Conservation (phyloP, 495 filamentous ascomycete genomes). For the Staphylotrichum tortipilum region DNA sequence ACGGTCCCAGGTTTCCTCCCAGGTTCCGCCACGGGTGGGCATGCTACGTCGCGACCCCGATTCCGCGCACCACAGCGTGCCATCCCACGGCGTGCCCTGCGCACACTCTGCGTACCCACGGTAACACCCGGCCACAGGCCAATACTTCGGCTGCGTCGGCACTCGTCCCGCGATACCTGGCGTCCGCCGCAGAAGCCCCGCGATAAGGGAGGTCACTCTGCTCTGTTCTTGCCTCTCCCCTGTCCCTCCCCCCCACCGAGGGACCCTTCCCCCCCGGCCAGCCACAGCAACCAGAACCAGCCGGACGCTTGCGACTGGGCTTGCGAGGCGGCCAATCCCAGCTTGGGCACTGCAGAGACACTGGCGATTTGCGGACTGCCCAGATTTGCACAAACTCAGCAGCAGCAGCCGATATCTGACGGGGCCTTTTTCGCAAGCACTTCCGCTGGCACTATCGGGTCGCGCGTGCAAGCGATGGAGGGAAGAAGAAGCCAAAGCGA, state of each 20-base stretch:
- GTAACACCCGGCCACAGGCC: conserved; percentile 19
- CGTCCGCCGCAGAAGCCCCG: not conserved
- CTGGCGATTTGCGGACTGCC: conserved; percentile 18
- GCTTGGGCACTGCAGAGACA: not conserved
- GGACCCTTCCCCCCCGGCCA: conserved; percentile 10
- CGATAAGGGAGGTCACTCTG: not conserved
- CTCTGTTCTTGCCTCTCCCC: too few species aligned
- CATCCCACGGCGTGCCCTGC: not conserved
- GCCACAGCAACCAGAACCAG: conserved; percentile 11
- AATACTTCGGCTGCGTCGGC: not conserved
- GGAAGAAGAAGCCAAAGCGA: too few species aligned
- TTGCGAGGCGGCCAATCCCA: conserved; percentile 27
- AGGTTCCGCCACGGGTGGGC: conserved; percentile 5
- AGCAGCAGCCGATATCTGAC: not conserved
- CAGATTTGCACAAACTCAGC: conserved; percentile 10
- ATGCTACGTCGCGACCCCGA: conserved; percentile 18
- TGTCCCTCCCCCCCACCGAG: not conserved
- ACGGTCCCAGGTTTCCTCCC: too few species aligned
- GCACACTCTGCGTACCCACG: conserved; percentile 13
- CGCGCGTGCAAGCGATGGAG: too few species aligned
- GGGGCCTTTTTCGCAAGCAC: too few species aligned
- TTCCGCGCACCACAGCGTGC: not conserved
- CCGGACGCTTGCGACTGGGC: conserved; percentile 13
- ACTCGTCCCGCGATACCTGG: conserved; percentile 1
- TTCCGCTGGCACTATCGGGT: too few species aligned